Evolutionary conservation across 148 eudicot species (phyloP).

Genomic region (Amaranthus hypochondriacus): DNA sequence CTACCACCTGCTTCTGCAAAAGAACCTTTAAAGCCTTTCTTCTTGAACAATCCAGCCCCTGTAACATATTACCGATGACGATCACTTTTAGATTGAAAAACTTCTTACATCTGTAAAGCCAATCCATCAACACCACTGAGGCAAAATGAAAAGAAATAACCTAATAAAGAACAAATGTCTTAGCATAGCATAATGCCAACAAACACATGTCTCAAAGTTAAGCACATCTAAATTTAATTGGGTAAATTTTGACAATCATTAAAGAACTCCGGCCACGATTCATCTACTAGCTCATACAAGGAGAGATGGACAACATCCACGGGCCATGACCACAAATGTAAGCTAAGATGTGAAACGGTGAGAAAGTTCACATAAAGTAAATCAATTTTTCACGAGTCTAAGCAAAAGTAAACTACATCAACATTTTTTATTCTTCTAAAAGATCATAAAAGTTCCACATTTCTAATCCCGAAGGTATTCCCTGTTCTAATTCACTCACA

Average conservation of each 20-base stretch:
- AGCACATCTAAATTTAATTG: background rate
- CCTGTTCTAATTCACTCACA: too few relatives aligned
- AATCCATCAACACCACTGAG: background rate
- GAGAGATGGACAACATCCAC: too few relatives aligned
- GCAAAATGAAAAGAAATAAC: background rate
- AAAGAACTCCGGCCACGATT: background rate
- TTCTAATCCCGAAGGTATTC: background rate
- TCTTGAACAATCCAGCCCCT: conserved; percentile 81
- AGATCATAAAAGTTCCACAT: background rate
- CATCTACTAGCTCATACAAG: background rate
- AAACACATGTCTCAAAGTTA: background rate
- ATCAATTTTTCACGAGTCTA: background rate
- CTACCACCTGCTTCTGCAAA: conserved; percentile 72
- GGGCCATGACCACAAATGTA: background rate
- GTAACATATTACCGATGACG: conserved; percentile 12
- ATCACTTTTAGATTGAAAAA: background rate
- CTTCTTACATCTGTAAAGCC: background rate
- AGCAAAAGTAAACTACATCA: background rate
- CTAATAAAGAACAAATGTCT: background rate
- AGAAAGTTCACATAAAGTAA: background rate
- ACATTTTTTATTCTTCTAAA: background rate
- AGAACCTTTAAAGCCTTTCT: conserved; percentile 83
- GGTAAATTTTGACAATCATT: background rate
- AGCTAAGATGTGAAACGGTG: background rate
- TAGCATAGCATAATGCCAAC: background rate